Evolutionary conservation across 495 filamentous ascomycete species (phyloP).

Genomic region (Talaromyces trachyspermus): DNA sequence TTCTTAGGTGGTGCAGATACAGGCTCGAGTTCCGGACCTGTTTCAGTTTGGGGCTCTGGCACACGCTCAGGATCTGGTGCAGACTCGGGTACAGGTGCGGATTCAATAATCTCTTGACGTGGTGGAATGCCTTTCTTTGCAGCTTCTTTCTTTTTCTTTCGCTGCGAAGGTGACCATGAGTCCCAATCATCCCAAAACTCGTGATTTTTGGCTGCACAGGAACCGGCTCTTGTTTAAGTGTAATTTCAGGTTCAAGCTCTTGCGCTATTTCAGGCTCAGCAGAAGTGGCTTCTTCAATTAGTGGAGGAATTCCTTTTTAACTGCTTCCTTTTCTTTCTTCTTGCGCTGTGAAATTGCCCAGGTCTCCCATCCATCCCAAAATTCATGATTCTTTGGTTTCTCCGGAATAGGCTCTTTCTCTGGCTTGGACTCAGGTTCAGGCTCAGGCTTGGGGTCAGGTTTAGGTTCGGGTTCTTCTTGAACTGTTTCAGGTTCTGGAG

Average conservation of each 20-base stretch:
- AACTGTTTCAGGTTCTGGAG: constrained; percentile 9
- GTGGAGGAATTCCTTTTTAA: constrained; percentile 10
- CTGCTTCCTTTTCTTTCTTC: constrained; percentile 10
- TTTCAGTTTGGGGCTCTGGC: constrained; percentile 13
- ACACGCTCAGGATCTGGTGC: constrained; percentile 11
- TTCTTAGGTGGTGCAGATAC: constrained; percentile 18
- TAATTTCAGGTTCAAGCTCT: constrained; percentile 21
- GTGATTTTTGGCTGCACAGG: not conserved
- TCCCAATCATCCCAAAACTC: not conserved
- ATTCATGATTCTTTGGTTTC: constrained; percentile 15
- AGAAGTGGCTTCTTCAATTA: constrained; percentile 3
- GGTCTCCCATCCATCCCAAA: constrained; percentile 7
- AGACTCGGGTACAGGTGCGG: constrained; percentile 4
- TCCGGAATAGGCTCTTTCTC: not conserved
- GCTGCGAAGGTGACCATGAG: constrained; percentile 2
- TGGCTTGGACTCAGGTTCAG: constrained; percentile 20
- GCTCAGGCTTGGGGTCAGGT: constrained; percentile 18
- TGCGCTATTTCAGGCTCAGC: constrained; percentile 5
- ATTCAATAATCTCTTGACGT: not conserved
- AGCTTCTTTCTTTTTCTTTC: constrained; percentile 13
- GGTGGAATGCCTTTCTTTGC: constrained; percentile 9
- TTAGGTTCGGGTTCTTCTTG: constrained; percentile 18
- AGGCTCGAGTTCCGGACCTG: constrained; percentile 21
- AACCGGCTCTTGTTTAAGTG: constrained; percentile 22
- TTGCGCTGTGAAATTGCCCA: constrained; percentile 1